These are phyloP conservation scores for Annulohypoxylon maeteangense DNA, from an alignment of 495 filamentous ascomycete genomes.

Conservation along the genomic window DNA sequence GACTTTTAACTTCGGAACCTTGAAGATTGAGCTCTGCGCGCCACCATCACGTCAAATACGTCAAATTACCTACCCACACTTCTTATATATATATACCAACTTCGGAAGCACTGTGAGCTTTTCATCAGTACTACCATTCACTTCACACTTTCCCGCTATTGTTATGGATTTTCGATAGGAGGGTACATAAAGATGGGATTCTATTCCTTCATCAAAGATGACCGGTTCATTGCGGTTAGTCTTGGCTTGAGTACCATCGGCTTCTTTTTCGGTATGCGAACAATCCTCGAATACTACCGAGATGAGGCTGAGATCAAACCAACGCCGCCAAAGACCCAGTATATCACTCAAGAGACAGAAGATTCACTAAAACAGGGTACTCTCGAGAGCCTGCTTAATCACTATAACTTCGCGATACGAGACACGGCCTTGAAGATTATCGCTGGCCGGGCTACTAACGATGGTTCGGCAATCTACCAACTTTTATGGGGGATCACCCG, in stretches of 20 bases:
- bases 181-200: constrained; percentile 47
- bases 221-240: constrained; percentile 55
- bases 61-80: background rate
- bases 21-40: background rate
- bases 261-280: constrained; percentile 51
- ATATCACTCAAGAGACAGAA: constrained; percentile 70
- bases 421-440: constrained; percentile 64
- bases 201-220: constrained; percentile 50
- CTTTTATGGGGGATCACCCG: constrained; percentile 63
- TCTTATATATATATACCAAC: background rate
- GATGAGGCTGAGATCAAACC: constrained; percentile 60
- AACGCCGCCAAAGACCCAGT: constrained; percentile 63
- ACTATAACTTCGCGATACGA: constrained; percentile 64
- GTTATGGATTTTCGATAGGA: constrained; percentile 27
- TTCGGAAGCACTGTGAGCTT: background rate
- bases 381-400: constrained; percentile 61
- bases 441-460: constrained; percentile 62
- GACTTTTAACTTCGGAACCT: background rate
- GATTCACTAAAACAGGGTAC: constrained; percentile 62
- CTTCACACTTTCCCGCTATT: background rate
- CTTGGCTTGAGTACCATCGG: constrained; percentile 53
- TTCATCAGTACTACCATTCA: background rate
- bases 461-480: constrained; percentile 52
- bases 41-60: background rate
- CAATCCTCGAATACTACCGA: constrained; percentile 56